phyloP scores from a whole-genome alignment of 768 basidiomycete genomes.

The Strobilomyces confusus region DNA sequence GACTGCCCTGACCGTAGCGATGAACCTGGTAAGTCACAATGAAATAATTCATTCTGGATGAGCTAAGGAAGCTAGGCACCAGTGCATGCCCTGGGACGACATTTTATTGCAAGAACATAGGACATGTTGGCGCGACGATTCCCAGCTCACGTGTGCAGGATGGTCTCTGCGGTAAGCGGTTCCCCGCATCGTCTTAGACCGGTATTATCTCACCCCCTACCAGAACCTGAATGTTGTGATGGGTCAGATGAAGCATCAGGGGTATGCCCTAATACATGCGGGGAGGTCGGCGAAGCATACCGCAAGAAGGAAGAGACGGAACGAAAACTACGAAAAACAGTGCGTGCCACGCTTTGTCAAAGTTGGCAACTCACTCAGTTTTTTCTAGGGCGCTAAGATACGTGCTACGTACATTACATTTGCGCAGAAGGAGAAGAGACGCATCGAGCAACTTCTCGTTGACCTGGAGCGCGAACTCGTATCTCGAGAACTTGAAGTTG shows the following conservation, averaged over 20 bases:
- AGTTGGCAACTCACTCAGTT: not conserved
- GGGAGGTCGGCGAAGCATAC: constrained; percentile 67
- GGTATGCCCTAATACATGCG: constrained; percentile 75
- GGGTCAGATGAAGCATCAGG: constrained; percentile 89
- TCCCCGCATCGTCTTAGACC: not conserved
- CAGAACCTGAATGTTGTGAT: constrained; percentile 92
- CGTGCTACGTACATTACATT: constrained; percentile 83
- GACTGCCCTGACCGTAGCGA: constrained; percentile 95
- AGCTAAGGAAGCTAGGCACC: constrained; percentile 52
- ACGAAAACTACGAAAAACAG: constrained; percentile 75
- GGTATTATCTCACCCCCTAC: constrained; percentile 10
- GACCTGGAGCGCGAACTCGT: constrained; percentile 55
- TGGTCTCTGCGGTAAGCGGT: constrained; percentile 80
- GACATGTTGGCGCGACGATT: constrained; percentile 80
- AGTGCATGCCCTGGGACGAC: constrained; percentile 71
- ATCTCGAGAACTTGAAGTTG: constrained; percentile 65
- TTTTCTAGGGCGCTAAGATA: constrained; percentile 79
- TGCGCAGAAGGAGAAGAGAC: constrained; percentile 85
- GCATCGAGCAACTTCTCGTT: constrained; percentile 64
- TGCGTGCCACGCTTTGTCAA: constrained; percentile 33
- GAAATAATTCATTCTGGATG: constrained; percentile 4
- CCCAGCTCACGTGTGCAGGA: constrained; percentile 83
- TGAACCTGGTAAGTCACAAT: constrained; percentile 65
- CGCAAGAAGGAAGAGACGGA: constrained; percentile 68
- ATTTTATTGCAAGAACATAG: constrained; percentile 86